Evolutionary conservation across 345 rosid species (phyloP), one percentile per base, ranked within the genome.

Genomic region (Eucalyptus pauciflora): DNA sequence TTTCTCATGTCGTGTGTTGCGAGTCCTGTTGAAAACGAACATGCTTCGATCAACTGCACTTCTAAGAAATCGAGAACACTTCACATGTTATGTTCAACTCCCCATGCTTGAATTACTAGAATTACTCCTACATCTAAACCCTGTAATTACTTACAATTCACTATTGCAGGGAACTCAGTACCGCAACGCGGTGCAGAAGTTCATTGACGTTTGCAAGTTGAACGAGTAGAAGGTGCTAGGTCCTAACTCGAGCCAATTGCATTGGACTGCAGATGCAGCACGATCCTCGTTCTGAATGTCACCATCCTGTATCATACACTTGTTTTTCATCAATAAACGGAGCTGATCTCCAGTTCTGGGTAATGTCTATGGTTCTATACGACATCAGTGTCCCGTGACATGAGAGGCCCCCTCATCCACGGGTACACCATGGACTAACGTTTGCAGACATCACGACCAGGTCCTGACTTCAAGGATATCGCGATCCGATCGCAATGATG

Each of bases 161-260:
- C 86, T 4, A 45, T 93, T 89, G 46, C 96, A 96, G 99, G 98
- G 98, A 92, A 95, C 97, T 83, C 98, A 96, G 90, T 96, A 96
- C 92, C 99, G 94, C 88, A 96, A 97, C 90, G 98, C 98, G 22
- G 97, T 97, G 41, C 96, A 96, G 93, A 97, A 95, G 91, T 96
- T 97, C 92, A 94, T 95, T 29, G 94, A 94, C 48, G 92, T 97
- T 37, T 96, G 98, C 94, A 95, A 96, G 93, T 91, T 97, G 96
- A 95, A 92, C 16, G 93, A 95, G 80, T 93, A 76, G 85, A 1
- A 41, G 85, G 27, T 25, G 85, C 48, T 18, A 50, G 52, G n/a
- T 50, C 7, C 43, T 29, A 86, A 86, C 58, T n/a, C 0, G 1
- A 50, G 11, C 58, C 87, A 29, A 12, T 83, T 83, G 3, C 1